phyloP scores from a whole-genome alignment of 2,329 filamentous ascomycete species.

The Calonectria pauciramosa region DNA sequence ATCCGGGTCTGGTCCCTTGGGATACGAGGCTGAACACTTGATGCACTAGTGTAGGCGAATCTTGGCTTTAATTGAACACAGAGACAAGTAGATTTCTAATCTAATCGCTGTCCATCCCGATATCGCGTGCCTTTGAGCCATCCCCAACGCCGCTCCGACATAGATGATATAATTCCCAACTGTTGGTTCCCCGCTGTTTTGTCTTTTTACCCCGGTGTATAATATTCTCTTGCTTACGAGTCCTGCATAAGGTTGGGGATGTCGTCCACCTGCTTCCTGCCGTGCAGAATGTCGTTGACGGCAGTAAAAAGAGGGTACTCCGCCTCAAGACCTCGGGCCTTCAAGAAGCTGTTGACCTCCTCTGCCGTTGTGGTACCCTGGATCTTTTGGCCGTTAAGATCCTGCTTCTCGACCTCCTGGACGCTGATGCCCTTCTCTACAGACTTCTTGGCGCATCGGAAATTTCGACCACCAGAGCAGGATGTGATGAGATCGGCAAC shows the following conservation, averaged over 20 bases:
- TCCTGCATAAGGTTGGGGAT: slow-evolving; percentile 78
- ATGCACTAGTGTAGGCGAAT: neutral
- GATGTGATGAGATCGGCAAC: slow-evolving; percentile 97
- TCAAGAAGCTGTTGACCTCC: slow-evolving; percentile 92
- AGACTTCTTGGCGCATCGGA: slow-evolving; percentile 91
- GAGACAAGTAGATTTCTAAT: slow-evolving; percentile 18
- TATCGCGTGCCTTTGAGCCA: slow-evolving; percentile 34
- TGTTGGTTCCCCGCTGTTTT: neutral
- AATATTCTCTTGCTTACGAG: slow-evolving; percentile 30
- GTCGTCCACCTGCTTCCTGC: slow-evolving; percentile 82
- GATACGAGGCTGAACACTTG: neutral
- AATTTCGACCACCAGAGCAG: slow-evolving; percentile 93
- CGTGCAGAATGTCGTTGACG: slow-evolving; percentile 84
- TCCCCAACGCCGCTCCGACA: slow-evolving; percentile 40
- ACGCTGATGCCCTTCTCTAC: slow-evolving; percentile 85
- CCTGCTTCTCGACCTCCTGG: slow-evolving; percentile 87
- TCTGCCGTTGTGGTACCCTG: slow-evolving; percentile 93
- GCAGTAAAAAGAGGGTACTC: slow-evolving; percentile 95
- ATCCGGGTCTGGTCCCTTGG: neutral
- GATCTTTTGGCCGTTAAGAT: slow-evolving; percentile 96
- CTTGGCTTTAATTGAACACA: neutral
- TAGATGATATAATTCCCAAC: slow-evolving; percentile 25
- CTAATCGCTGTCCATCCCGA: slow-evolving; percentile 30
- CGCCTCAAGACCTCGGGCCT: slow-evolving; percentile 79
- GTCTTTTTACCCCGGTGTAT: neutral